Evolutionary conservation across 140 eudicot genomes (phyloP), one percentile per base, ranked within the genome.

Genomic region (Cichorium intybus): DNA sequence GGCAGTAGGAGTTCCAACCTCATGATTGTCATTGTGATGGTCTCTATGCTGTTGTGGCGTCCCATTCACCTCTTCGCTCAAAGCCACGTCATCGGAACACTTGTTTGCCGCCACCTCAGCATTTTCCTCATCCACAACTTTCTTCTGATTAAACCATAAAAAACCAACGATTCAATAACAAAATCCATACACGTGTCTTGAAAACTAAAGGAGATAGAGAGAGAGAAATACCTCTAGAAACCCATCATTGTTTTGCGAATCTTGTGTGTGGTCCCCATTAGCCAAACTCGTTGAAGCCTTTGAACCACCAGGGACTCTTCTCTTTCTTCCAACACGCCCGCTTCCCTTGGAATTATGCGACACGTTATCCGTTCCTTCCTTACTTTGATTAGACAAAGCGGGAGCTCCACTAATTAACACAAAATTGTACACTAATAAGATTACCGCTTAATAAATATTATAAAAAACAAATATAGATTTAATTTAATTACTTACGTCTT

Each of bases 51-150:
- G 73, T 28, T 70, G 85, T 6, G 95, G 91, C 17, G 90, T 81
- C 72, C 82, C 94, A 21, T 75, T 85, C 51, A 88, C 95, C 79
- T 85, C 95, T 75, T 94, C 97, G 14, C 99, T 84, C 72, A 77
- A 14, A 35, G 43, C 85, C 64, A 58, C 73, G 46, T 74, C 80
- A 60, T 43, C 66, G 68, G 72, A 57, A 66, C 37, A 24, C 18
- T 69, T 60, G 37, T 75, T 56, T 64, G 41, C 80, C 37, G 52
- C 80, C 33, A 61, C 76, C 41, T 68, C 72, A n/a, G n/a, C n/a
- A 16, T 68, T 77, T 58, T 53, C 71, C 23, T 56, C 57, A 23
- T 72, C 82, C 21, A 56, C 84, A 34, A 50, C 70, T 51, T 80
- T 64, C 24, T 56, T 65, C 92, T 78, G 91, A 4, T 34, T n/a